Percentiles rank a stretch among this genome's conserved stretches.
phyloP scores from a whole-genome alignment of 106 monocot species.

The Dactylorhiza incarnata region DNA sequence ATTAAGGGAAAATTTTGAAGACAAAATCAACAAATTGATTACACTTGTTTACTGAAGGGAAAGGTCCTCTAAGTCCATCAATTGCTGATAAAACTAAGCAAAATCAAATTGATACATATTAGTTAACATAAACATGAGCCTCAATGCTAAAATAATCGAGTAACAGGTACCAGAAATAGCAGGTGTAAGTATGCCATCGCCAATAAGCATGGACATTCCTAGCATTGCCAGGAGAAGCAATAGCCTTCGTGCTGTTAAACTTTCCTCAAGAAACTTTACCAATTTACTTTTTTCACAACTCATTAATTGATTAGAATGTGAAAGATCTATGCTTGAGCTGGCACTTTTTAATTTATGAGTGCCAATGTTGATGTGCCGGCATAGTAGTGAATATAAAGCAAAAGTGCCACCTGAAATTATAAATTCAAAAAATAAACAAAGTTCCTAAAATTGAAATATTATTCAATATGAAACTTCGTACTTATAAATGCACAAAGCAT shows the following conservation, averaged over 20 bases:
- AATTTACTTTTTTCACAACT: slow-evolving; percentile 15
- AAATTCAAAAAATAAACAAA: too few species aligned
- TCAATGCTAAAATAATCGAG: background rate
- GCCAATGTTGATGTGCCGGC: slow-evolving; percentile 53
- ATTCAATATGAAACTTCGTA: too few species aligned
- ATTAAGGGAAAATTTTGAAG: too few species aligned
- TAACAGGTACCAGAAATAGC: slow-evolving; percentile 60
- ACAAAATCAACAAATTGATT: slow-evolving; percentile 6
- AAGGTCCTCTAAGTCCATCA: slow-evolving; percentile 61
- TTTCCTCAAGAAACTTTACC: slow-evolving; percentile 48
- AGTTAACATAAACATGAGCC: background rate
- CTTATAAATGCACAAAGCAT: too few species aligned
- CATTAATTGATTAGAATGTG: background rate
- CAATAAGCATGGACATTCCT: slow-evolving; percentile 86
- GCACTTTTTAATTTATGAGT: slow-evolving; percentile 39
- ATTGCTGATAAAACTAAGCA: slow-evolving; percentile 68
- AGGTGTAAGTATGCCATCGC: slow-evolving; percentile 85
- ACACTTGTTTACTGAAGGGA: slow-evolving; percentile 57
- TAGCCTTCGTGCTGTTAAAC: slow-evolving; percentile 35
- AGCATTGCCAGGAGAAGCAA: slow-evolving; percentile 59
- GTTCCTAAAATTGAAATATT: too few species aligned
- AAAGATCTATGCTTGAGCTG: background rate
- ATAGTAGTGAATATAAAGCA: slow-evolving; percentile 75
- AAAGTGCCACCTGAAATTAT: slow-evolving; percentile 64
- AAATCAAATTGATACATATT: background rate